These are phyloP conservation scores for Globisporangium echinulatum DNA, from an alignment of 352 stramenopile species.

Conservation along the genomic window DNA sequence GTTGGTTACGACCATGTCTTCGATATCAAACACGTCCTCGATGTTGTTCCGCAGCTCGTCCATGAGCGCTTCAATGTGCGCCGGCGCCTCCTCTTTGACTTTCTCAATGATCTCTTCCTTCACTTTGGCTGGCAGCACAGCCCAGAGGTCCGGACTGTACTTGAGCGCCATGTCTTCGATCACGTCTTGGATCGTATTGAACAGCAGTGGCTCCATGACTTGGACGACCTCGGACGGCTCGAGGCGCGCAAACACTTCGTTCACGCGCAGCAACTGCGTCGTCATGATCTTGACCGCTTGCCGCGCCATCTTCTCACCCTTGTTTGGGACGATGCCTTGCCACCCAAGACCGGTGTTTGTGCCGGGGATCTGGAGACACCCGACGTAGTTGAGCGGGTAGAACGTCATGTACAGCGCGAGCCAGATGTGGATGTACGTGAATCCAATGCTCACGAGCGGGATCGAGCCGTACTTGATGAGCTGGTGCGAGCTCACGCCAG, in stretches of 20 bases:
- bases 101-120: conserved; percentile 92
- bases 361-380: conserved; percentile 79
- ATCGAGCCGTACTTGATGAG: conserved; percentile 82
- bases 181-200: conserved; percentile 86
- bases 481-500: conserved; percentile 50
- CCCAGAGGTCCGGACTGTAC: conserved; percentile 84
- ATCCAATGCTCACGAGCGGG: conserved; percentile 79
- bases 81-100: conserved; percentile 89
- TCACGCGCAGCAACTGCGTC: conserved; percentile 88
- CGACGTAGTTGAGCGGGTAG: conserved; percentile 92
- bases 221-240: conserved; percentile 88
- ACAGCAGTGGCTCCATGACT: conserved; percentile 89
- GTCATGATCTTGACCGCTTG: conserved; percentile 92
- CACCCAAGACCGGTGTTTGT: conserved; percentile 93
- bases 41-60: conserved; percentile 94
- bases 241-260: conserved; percentile 91
- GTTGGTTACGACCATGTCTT: conserved; percentile 92
- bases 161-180: conserved; percentile 87
- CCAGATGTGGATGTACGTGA: conserved; percentile 95
- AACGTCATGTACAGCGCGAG: conserved; percentile 98
- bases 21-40: conserved; percentile 93
- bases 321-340: conserved; percentile 97
- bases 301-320: conserved; percentile 96
- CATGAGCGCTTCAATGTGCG: conserved; percentile 92
- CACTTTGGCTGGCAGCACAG: conserved; percentile 64